Percentiles rank a stretch among this genome's conserved stretches.
phyloP scores from a whole-genome alignment of 2,329 filamentous ascomycete species.

The Trichoderma harzianum region DNA sequence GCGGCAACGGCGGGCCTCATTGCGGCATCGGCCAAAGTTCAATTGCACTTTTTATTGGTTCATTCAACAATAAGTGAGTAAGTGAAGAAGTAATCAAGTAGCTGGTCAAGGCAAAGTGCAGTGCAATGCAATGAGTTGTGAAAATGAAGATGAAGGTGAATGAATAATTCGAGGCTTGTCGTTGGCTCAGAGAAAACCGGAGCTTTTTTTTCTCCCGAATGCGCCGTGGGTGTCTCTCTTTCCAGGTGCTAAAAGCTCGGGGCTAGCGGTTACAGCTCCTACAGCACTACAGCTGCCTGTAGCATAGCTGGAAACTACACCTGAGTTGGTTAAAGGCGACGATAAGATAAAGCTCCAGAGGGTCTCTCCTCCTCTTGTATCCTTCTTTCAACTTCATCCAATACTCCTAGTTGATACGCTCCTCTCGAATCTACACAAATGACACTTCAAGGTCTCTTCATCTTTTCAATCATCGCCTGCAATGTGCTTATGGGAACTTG shows the following conservation, averaged over 20 bases:
- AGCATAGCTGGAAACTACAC: background rate
- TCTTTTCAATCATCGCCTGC: background rate
- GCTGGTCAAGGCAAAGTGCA: background rate
- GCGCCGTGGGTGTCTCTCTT: background rate
- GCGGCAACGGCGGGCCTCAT: constrained; percentile 10
- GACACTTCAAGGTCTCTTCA: background rate
- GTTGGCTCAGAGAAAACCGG: background rate
- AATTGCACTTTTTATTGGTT: background rate
- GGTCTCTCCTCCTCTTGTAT: background rate
- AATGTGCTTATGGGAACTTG: background rate
- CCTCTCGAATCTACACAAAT: background rate
- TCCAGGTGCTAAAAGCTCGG: background rate
- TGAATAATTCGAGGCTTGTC: background rate
- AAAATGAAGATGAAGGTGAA: background rate
- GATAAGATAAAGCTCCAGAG: constrained; percentile 12
- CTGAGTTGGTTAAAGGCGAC: constrained; percentile 2
- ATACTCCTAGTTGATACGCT: background rate
- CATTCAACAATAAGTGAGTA: background rate
- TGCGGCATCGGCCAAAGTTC: background rate
- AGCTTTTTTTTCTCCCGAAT: constrained; percentile 9
- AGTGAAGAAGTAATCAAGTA: background rate
- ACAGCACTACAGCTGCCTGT: background rate
- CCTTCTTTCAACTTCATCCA: background rate
- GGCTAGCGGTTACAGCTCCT: background rate
- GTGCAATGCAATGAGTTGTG: background rate